Evolutionary conservation across 441 rosid species (phyloP), one percentile per base, ranked within the genome.

Genomic region (Corymbia citriodora): DNA sequence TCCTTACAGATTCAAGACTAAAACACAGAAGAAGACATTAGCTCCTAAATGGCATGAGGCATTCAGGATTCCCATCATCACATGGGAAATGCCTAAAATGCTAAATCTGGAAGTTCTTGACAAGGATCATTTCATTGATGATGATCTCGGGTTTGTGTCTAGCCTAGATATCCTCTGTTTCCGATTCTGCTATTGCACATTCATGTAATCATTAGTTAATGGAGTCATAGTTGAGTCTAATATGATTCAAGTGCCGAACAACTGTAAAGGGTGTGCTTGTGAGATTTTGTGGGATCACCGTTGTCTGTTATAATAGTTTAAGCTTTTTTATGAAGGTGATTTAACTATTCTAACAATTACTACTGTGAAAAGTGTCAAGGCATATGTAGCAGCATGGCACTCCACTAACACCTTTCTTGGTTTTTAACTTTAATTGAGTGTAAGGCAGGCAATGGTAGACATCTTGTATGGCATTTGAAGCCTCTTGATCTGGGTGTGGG

Each of bases 1-100:
- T 16, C 91, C 95, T 14, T 96, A 95, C 93, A 95, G 95, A 90
- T 96, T 98, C 93, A 96, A 92, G 94, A 97, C 98, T 50, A 95
- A 95, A 94, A 93, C 90, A 23, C 92, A 93, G 49, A 91, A 87
- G 96, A 98, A 97, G 93, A 97, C 99, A 3, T 88, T 98, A 90
- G 54, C 95, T 91, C 99, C 99, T 55, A 97, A 95, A 92, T 97
- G 99, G 99, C 96, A 91, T 0, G 99, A 98, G 93, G 99, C 96
- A 91, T 98, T 96, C 89, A 95, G 93, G 93, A 93, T 98, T 89
- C 99, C 99, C 87, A 92, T 98, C 40, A 90, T 92, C 89, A 91
- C 97, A 54, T 97, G 99, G 99, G 99, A 95, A 74, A 88, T 95
- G 19, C 91, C 95, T 33, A 97, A 95, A 88, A 48, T 94, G 40